phyloP scores from a whole-genome alignment of 2,329 filamentous ascomycete species.

The Aspergillus pseudonomiae region DNA sequence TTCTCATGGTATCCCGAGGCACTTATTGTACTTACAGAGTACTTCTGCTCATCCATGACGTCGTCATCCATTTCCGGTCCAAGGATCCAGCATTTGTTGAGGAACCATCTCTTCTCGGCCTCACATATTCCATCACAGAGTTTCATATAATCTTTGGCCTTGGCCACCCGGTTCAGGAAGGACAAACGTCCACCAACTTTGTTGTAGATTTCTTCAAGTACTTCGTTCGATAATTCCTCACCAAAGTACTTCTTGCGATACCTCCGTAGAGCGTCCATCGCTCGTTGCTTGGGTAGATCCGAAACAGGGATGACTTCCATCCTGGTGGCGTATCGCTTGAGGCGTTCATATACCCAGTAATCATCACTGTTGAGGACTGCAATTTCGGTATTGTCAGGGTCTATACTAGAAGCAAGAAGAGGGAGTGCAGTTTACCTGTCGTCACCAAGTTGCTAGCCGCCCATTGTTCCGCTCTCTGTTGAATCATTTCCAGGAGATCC shows the following conservation, averaged over 20 bases:
- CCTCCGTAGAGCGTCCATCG: slow-evolving; percentile 73
- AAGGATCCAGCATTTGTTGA: slow-evolving; percentile 78
- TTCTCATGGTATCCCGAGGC: not conserved
- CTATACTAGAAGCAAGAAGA: not conserved
- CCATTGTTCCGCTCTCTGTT: slow-evolving; percentile 96
- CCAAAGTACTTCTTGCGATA: slow-evolving; percentile 80
- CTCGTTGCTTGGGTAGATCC: slow-evolving; percentile 78
- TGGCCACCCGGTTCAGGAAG: slow-evolving; percentile 89
- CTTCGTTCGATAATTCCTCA: slow-evolving; percentile 55
- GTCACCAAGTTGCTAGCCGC: slow-evolving; percentile 89
- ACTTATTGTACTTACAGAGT: slow-evolving; percentile 65
- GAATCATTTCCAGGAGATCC: slow-evolving; percentile 88
- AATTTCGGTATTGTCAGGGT: not conserved
- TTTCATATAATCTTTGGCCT: slow-evolving; percentile 74
- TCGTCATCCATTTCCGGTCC: slow-evolving; percentile 87
- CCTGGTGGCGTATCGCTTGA: slow-evolving; percentile 88
- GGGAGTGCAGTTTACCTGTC: slow-evolving; percentile 43
- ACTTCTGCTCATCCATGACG: slow-evolving; percentile 98
- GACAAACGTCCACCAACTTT: slow-evolving; percentile 85
- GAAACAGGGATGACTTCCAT: slow-evolving; percentile 90
- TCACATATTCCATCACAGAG: slow-evolving; percentile 75
- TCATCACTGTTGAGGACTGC: slow-evolving; percentile 91
- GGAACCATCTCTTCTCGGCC: slow-evolving; percentile 75
- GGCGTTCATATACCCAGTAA: slow-evolving; percentile 95
- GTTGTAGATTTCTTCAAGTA: slow-evolving; percentile 79